Conservation (phyloP, 2,329 filamentous ascomycete species). For the Calonectria honghensis region DNA sequence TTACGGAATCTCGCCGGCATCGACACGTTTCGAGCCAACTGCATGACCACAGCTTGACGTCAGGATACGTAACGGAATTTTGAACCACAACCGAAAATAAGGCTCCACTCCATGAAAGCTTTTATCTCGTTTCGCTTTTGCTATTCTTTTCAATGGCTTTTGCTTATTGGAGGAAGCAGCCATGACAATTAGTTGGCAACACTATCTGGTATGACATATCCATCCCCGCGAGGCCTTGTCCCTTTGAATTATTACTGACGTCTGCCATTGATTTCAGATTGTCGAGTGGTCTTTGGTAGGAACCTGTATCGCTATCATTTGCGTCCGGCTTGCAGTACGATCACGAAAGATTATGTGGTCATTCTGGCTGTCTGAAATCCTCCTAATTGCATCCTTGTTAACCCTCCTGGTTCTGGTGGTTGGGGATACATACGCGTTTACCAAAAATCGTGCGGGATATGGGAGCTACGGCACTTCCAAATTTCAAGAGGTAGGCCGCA, state of each 20-base stretch:
- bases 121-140: background rate
- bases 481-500: background rate
- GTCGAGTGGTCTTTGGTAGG: constrained; percentile 3
- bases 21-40: background rate
- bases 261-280: background rate
- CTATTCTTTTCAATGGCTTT: background rate
- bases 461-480: background rate
- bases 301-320: background rate
- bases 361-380: background rate
- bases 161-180: background rate
- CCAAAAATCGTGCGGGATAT: background rate
- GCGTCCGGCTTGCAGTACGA: background rate
- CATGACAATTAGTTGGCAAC: background rate
- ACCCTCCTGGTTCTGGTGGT: background rate
- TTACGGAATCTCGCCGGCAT: background rate
- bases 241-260: background rate
- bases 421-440: constrained; percentile 4
- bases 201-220: background rate
- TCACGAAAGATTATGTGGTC: constrained; percentile 1
- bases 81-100: background rate
- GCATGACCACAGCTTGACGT: background rate
- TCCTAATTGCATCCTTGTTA: background rate
- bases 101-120: background rate
- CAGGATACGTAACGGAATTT: background rate
- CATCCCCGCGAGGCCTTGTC: background rate